These are phyloP conservation scores for Pleurostoma richardsiae DNA, from an alignment of 2,329 filamentous ascomycete genomes.

Conservation along the genomic window DNA sequence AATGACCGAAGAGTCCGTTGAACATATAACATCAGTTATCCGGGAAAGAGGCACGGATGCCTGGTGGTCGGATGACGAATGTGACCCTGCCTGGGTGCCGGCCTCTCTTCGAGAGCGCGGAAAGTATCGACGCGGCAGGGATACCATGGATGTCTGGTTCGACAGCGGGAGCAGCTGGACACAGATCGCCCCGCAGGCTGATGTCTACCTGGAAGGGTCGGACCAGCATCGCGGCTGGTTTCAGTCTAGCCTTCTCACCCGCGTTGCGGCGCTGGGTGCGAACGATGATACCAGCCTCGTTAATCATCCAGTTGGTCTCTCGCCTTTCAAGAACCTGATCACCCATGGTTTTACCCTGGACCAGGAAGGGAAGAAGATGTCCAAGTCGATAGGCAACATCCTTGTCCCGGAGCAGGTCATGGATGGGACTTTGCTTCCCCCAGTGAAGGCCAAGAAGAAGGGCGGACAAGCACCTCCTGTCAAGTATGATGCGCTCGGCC, in stretches of 20 bases:
- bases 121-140: conserved; percentile 68
- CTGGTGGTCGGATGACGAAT: conserved; percentile 82
- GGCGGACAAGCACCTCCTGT: conserved; percentile 23
- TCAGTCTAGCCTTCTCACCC: conserved; percentile 88
- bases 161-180: conserved; percentile 96
- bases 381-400: conserved; percentile 90
- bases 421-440: conserved; percentile 71
- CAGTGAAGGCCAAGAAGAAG: conserved; percentile 58
- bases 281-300: conserved; percentile 25
- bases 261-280: conserved; percentile 59
- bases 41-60: conserved; percentile 76
- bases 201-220: conserved; percentile 89
- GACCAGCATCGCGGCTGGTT: conserved; percentile 99
- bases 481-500: conserved; percentile 67
- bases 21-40: conserved; percentile 79
- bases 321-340: conserved; percentile 85
- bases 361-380: conserved; percentile 92
- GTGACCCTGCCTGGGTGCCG: conserved; percentile 76
- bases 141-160: conserved; percentile 99
- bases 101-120: conserved; percentile 49
- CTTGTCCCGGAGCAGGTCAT: conserved; percentile 80
- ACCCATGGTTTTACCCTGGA: conserved; percentile 96
- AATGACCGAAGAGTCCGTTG: conserved; percentile 73
- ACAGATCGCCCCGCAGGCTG: conserved; percentile 51
- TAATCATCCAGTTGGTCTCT: conserved; percentile 26